A percentile compares a stretch with the other conserved stretches of the same genome.
Evolutionary conservation across 805 yeast genomes (phyloP).

Genomic region (Zygosaccharomyces bisporus): DNA sequence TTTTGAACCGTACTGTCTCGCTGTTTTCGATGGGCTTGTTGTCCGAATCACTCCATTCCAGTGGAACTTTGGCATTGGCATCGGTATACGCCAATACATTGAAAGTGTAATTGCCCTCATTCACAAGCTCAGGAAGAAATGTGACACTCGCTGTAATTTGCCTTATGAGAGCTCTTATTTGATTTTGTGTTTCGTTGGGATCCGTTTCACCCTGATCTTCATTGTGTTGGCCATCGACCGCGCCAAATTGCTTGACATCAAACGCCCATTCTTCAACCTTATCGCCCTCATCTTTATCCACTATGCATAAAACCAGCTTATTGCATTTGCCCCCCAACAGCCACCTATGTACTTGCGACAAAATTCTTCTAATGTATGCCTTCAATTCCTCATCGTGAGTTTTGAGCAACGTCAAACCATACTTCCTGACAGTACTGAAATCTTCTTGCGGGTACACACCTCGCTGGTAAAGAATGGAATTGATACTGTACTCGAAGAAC

Average conservation of each 20-base stretch:
- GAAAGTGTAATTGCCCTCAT: slow-evolving; percentile 62
- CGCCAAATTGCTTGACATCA: slow-evolving; percentile 44
- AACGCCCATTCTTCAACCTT: slow-evolving; percentile 87
- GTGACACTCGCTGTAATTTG: slow-evolving; percentile 88
- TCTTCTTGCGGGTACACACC: slow-evolving; percentile 88
- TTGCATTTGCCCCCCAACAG: slow-evolving; percentile 63
- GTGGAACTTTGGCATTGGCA: slow-evolving; percentile 61
- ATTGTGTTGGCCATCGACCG: slow-evolving; percentile 9
- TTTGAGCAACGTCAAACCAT: slow-evolving; percentile 70
- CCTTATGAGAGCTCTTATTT: slow-evolving; percentile 80
- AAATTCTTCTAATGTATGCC: slow-evolving; percentile 59
- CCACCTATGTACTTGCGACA: slow-evolving; percentile 73
- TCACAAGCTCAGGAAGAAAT: slow-evolving; percentile 69
- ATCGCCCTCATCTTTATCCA: slow-evolving; percentile 62
- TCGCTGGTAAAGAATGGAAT: slow-evolving; percentile 79
- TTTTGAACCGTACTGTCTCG: slow-evolving; percentile 66
- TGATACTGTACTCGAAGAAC: slow-evolving; percentile 77
- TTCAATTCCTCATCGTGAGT: slow-evolving; percentile 74
- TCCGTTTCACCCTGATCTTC: slow-evolving; percentile 30
- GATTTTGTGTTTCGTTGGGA: slow-evolving; percentile 50
- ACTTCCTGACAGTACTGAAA: slow-evolving; percentile 71
- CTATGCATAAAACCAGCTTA: slow-evolving; percentile 66
- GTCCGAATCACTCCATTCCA: slow-evolving; percentile 82
- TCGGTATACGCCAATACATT: slow-evolving; percentile 82
- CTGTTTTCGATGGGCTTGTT: slow-evolving; percentile 52